Conservation (phyloP, 306 rosid species). For the Pyrus bretschneideri region DNA sequence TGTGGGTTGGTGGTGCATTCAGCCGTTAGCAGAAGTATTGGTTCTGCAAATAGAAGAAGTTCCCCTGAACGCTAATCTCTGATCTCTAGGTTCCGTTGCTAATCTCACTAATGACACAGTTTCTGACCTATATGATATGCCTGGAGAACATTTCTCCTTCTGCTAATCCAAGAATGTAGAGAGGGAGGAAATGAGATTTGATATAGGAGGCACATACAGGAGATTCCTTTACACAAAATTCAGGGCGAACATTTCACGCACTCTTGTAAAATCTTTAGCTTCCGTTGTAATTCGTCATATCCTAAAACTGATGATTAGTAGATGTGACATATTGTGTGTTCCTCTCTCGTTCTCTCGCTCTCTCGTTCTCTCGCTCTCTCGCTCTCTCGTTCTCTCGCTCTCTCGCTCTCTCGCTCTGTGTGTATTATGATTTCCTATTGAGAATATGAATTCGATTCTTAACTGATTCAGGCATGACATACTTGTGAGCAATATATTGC, state of each 20-base stretch:
- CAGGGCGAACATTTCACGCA: not conserved
- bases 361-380: not conserved
- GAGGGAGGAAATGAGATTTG: conserved; percentile 15
- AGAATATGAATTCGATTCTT: not conserved
- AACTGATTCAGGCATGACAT: not conserved
- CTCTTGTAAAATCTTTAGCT: conserved; percentile 1
- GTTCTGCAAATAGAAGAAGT: conserved; percentile 11
- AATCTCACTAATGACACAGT: conserved; percentile 22
- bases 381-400: not conserved
- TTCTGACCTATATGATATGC: conserved; percentile 23
- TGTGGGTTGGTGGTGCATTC: conserved; percentile 21
- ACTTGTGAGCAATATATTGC: not conserved
- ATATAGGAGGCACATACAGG: conserved; percentile 12
- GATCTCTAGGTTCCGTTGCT: conserved; percentile 22
- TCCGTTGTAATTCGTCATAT: conserved; percentile 1
- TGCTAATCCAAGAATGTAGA: conserved; percentile 14
- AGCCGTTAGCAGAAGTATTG: conserved; percentile 16
- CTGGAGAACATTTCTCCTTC: conserved; percentile 22
- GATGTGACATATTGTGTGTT: not conserved
- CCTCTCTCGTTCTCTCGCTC: not conserved
- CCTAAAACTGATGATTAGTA: not conserved
- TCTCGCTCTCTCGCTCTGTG: not conserved
- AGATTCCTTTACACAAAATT: not conserved
- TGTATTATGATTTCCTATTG: not conserved
- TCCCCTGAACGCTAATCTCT: conserved; percentile 20